Percentiles rank a stretch among this genome's conserved stretches.
Evolutionary conservation across 1,139 yeast species (phyloP).

Genomic region (Yamadazyma songkhlaensis): DNA sequence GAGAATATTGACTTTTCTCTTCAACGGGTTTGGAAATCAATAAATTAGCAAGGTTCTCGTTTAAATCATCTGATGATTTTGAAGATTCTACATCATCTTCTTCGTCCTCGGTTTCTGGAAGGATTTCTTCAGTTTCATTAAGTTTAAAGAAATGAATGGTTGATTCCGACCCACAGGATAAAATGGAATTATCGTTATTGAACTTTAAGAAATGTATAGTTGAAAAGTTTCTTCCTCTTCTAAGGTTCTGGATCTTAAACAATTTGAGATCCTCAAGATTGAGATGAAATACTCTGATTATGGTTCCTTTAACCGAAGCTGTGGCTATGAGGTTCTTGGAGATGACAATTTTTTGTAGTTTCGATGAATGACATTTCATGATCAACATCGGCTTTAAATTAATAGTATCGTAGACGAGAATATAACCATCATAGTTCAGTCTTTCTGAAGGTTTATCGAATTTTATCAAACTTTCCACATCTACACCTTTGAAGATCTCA

Average conservation of each 20-base stretch:
- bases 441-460: slow-evolving; percentile 12
- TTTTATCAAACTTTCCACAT: slow-evolving; percentile 9
- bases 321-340: slow-evolving; percentile 57
- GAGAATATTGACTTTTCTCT: slow-evolving; percentile 15
- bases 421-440: slow-evolving; percentile 32
- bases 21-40: slow-evolving; percentile 27
- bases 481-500: slow-evolving; percentile 24
- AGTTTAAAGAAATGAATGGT: slow-evolving; percentile 66
- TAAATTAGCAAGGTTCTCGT: slow-evolving; percentile 43
- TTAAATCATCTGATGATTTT: slow-evolving; percentile 36
- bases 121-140: slow-evolving; percentile 13
- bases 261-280: slow-evolving; percentile 16
- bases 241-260: slow-evolving; percentile 47
- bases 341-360: slow-evolving; percentile 42
- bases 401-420: slow-evolving; percentile 59
- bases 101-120: slow-evolving; percentile 9
- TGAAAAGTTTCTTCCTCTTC: slow-evolving; percentile 69
- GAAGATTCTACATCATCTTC: slow-evolving; percentile 12
- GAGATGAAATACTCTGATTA: slow-evolving; percentile 49
- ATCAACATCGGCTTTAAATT: slow-evolving; percentile 53
- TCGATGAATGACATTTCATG: slow-evolving; percentile 58
- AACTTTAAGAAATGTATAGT: slow-evolving; percentile 54
- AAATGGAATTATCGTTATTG: slow-evolving; percentile 44
- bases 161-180: slow-evolving; percentile 68
- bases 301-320: slow-evolving; percentile 71